These are phyloP conservation scores for Dendryphion nanum DNA, from an alignment of 2,329 filamentous ascomycete genomes.

Conservation along the genomic window DNA sequence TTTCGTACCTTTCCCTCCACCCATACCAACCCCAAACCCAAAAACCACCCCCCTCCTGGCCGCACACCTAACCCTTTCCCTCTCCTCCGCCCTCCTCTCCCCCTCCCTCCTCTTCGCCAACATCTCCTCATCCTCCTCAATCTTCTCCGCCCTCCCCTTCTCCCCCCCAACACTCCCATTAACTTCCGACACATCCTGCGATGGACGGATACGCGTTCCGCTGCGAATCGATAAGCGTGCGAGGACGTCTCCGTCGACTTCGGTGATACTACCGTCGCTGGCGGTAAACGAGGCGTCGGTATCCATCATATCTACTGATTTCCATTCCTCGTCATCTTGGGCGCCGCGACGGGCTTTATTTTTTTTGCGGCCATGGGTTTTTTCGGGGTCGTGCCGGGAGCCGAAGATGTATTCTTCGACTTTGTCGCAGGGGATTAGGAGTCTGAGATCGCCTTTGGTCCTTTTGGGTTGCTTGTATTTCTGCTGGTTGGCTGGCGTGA, in stretches of 20 bases:
- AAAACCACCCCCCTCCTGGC: constrained; percentile 61
- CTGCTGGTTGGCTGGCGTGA: neutral
- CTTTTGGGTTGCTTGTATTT: constrained; percentile 22
- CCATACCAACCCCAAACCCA: constrained; percentile 44
- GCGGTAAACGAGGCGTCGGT: neutral
- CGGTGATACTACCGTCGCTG: constrained; percentile 4
- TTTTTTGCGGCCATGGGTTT: constrained; percentile 46
- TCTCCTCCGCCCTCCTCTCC: constrained; percentile 47
- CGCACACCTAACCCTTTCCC: constrained; percentile 62
- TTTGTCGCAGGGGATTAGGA: constrained; percentile 50
- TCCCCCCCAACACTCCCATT: constrained; percentile 59
- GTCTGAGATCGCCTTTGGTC: constrained; percentile 51
- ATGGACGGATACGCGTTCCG: constrained; percentile 37
- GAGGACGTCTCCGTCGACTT: constrained; percentile 11
- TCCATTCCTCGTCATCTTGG: constrained; percentile 42
- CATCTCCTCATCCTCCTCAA: constrained; percentile 53
- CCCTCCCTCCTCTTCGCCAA: constrained; percentile 50
- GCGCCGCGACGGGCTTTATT: constrained; percentile 45
- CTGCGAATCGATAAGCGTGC: constrained; percentile 15
- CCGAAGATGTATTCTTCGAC: constrained; percentile 55
- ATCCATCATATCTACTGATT: constrained; percentile 45
- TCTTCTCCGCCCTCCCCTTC: constrained; percentile 54
- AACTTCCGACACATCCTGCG: constrained; percentile 49
- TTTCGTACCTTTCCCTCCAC: too few relatives aligned
- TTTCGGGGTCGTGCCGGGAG: constrained; percentile 44